Conservation (phyloP, 2,329 filamentous ascomycete genomes). For the Colletotrichum somersetense region DNA sequence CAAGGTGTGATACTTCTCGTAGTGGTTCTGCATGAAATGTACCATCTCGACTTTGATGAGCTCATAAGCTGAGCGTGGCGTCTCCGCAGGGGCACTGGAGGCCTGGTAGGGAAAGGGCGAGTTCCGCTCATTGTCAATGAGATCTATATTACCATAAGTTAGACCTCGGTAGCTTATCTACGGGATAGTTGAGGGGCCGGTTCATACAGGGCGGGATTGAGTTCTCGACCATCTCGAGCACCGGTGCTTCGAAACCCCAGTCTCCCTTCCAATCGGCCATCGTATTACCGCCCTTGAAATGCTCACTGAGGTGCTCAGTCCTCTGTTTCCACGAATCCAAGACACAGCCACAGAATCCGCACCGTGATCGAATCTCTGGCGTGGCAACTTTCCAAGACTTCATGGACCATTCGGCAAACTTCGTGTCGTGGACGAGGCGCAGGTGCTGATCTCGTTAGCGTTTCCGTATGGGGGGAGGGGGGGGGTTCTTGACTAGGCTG, state of each 20-base stretch:
- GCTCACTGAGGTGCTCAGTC: slow-evolving; percentile 69
- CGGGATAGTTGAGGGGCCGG: slow-evolving; percentile 52
- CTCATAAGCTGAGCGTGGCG: slow-evolving; percentile 71
- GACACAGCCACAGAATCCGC: slow-evolving; percentile 74
- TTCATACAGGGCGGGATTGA: slow-evolving; percentile 73
- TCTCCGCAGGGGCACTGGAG: slow-evolving; percentile 57
- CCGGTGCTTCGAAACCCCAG: slow-evolving; percentile 74
- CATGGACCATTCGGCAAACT: slow-evolving; percentile 74
- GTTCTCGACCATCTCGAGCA: slow-evolving; percentile 74
- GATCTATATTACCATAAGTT: slow-evolving; percentile 62
- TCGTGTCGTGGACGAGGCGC: slow-evolving; percentile 72
- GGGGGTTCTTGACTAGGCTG: no score
- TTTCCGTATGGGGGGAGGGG: neutral
- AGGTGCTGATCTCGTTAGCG: slow-evolving; percentile 61
- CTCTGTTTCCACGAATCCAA: slow-evolving; percentile 73
- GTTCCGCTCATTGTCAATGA: slow-evolving; percentile 73
- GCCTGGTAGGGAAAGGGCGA: slow-evolving; percentile 67
- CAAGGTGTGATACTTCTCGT: slow-evolving; percentile 54
- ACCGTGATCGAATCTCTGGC: slow-evolving; percentile 72
- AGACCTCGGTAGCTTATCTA: slow-evolving; percentile 55
- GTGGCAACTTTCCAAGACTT: slow-evolving; percentile 71
- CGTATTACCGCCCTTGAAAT: slow-evolving; percentile 70
- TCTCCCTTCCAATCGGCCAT: slow-evolving; percentile 79
- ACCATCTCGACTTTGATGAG: slow-evolving; percentile 70
- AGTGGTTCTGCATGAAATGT: slow-evolving; percentile 62